Evolutionary conservation across 2,329 filamentous ascomycete species (phyloP), one percentile per base, ranked within the genome.

Genomic region (Colletotrichum sublineola): DNA sequence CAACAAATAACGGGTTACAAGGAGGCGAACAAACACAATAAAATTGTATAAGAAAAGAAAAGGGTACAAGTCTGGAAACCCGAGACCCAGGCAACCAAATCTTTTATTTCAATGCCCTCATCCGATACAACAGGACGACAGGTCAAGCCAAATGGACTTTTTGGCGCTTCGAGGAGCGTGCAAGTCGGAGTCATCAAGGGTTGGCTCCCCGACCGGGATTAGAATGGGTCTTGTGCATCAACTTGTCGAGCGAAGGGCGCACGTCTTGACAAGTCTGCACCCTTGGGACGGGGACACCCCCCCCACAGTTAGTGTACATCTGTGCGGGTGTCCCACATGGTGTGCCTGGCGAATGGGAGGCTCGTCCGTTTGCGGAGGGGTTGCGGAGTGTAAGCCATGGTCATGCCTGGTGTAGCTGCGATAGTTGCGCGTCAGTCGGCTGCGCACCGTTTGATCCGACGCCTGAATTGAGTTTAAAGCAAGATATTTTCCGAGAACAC

Each of bases 181-280:
- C 52, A 73, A 60, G 66, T 73, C 38, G 66, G 70, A 73, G 70
- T 73, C 70, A 70, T 53, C 66, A 46, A 36, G 65, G 61, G 70
- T 36, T 65, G 66, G 69, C 60, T 69, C 69, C 46, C 58, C 64
- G 55, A 72, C 70, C 60, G 52, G 70, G 70, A 52, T 73, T 29
- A 57, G 36, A 60, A 73, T 73, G 70, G 70, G 70, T 70, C 70
- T 61, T 55, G 68, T 71, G 67, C 66, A 73, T 73, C 60, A 73
- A 38, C 68, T 68, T 71, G 68, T 71, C 68, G 61, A 71, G 64
- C 56, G 61, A 63, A 73, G 70, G 57, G 70, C 70, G 70, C 70
- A 62, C 67, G 57, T 70, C 44, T 73, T 67, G 70, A 70, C 70
- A 73, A 65, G 70, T 61, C 56, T 61, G 68, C 70, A 73, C 66